phyloP scores from a whole-genome alignment of 2,329 filamentous ascomycete genomes.

The Boeremia exigua region DNA sequence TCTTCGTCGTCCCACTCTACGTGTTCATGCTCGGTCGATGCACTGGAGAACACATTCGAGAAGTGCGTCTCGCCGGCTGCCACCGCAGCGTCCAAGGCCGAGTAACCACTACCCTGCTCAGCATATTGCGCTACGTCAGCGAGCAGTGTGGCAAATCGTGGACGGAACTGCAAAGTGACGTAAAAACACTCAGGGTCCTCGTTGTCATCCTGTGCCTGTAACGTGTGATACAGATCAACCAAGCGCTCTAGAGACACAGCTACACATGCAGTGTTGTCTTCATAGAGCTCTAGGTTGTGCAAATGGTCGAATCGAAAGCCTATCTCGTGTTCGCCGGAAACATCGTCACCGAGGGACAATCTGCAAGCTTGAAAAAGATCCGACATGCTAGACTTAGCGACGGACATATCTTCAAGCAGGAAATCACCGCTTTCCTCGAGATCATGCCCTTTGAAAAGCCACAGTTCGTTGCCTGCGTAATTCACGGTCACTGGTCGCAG shows the following conservation, averaged over 20 bases:
- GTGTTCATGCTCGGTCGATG: constrained; percentile 27
- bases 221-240: constrained; percentile 63
- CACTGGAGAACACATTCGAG: constrained; percentile 20
- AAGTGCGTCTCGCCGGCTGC: constrained; percentile 38
- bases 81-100: constrained; percentile 50
- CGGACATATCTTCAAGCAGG: constrained; percentile 34
- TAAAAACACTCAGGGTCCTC: constrained; percentile 63
- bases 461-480: constrained; percentile 37
- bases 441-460: constrained; percentile 42
- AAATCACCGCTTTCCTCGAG: constrained; percentile 39
- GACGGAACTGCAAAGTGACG: constrained; percentile 61
- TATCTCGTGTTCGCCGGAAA: constrained; percentile 60
- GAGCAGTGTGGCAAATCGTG: constrained; percentile 61
- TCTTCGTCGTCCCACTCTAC: constrained; percentile 31
- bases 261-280: constrained; percentile 42
- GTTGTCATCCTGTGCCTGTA: constrained; percentile 65
- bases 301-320: constrained; percentile 55
- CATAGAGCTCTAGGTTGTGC: constrained; percentile 38
- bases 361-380: constrained; percentile 65
- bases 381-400: constrained; percentile 48
- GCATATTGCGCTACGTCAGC: constrained; percentile 59
- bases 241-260: constrained; percentile 54
- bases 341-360: constrained; percentile 60
- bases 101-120: constrained; percentile 63
- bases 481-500: constrained; percentile 36